Percentiles rank a stretch among this genome's conserved stretches.
These are phyloP conservation scores for Corynascus novoguineensis DNA, from an alignment of 495 filamentous ascomycete species.

Conservation along the genomic window DNA sequence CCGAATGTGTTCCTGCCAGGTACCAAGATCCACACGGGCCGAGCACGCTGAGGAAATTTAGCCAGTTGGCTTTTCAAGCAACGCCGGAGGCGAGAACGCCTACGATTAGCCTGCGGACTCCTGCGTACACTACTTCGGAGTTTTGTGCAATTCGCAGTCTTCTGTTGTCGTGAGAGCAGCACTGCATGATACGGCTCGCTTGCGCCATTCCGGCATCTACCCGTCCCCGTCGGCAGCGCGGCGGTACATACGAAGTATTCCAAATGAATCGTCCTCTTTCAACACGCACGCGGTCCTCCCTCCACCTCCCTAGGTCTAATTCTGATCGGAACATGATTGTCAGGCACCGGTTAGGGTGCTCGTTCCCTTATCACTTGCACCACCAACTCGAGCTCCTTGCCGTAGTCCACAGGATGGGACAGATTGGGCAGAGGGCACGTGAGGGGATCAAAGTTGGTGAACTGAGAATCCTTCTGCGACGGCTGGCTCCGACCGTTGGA, in stretches of 20 bases:
- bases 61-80: too few species aligned
- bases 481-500: conserved; percentile 9
- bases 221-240: neutral
- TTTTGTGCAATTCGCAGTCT: conserved; percentile 4
- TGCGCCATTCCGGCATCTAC: neutral
- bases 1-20: too few species aligned
- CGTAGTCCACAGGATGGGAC: too few species aligned
- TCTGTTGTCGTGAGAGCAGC: neutral
- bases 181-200: neutral
- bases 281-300: neutral
- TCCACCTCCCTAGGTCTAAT: neutral
- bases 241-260: too few species aligned
- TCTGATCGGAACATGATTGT: neutral
- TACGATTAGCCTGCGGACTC: too few species aligned
- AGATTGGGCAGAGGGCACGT: too few species aligned
- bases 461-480: neutral
- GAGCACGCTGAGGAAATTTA: too few species aligned
- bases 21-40: too few species aligned
- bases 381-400: too few species aligned
- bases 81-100: too few species aligned
- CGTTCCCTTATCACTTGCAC: neutral
- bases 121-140: too few species aligned
- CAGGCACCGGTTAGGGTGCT: neutral
- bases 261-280: conserved; percentile 9
- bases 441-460: too few species aligned